Evolutionary conservation across 805 yeast species (phyloP), one percentile per base, ranked within the genome.

Genomic region (Tetrapisispora phaffii): DNA sequence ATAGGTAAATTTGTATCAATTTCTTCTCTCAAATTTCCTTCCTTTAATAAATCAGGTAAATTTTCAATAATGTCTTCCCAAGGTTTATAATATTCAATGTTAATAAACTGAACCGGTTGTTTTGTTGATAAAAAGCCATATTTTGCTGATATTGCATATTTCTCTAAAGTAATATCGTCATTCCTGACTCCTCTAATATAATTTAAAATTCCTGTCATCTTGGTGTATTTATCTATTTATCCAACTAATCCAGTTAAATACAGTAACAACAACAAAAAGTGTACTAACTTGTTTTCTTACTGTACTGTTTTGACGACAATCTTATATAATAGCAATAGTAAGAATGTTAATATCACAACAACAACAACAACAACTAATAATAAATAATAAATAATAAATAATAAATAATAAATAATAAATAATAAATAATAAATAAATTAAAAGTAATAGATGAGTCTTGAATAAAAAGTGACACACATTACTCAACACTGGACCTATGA

Each of bases 71-170:
- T 57, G 15, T 59, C 56, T 58, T 89, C 97, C 97, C 97, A 89
- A 4, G 84, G 81, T 39, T 68, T 65, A 58, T 75, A 85, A 58
- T 82, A 85, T 3, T 64, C 66, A 39, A 75, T 74, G 1, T 87
- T 78, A 32, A 89, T 71, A 33, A 68, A 60, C 20, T 66, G 68
- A 12, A 84, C 66, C 0, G 97, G 96, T 22, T 74, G 62, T 40
- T 70, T 68, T 8, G 72, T 73, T 2, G 97, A 96, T 20, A 90
- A 71, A 57, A 89, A 89, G 26, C 97, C 97, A 0, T 85, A 75
- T 23, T 56, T 62, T 3, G 78, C 75, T 20, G 85, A 81, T 33
- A 89, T 75, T 36, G 80, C 89, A 60, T 79, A 89, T 57, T 81
- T 82, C 45, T 68, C 72, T 32, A 82, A 69, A 12, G 55, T 55